Conservation (phyloP, 768 basidiomycete species). For the Gloeophyllum trabeum region DNA sequence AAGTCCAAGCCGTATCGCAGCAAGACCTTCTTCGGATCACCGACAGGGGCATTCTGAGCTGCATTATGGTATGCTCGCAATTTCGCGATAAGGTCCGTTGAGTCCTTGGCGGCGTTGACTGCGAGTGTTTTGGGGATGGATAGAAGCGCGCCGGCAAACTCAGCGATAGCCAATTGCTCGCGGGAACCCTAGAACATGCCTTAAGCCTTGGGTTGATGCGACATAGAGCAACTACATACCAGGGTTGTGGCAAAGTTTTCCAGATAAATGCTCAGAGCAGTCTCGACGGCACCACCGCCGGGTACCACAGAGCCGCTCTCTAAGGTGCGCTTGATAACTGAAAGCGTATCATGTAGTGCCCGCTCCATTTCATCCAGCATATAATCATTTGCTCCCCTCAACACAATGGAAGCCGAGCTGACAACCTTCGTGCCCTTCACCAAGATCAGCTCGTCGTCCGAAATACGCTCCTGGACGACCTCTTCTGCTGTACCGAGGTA, state of each 20-base stretch:
- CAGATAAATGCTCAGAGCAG: slow-evolving; percentile 91
- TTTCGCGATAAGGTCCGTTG: slow-evolving; percentile 94
- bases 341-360: slow-evolving; percentile 87
- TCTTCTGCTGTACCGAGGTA: slow-evolving; percentile 91
- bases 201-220: background rate
- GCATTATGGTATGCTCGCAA: slow-evolving; percentile 94
- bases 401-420: slow-evolving; percentile 82
- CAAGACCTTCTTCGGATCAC: slow-evolving; percentile 85
- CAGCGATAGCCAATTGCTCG: slow-evolving; percentile 98
- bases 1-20: slow-evolving; percentile 93
- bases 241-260: slow-evolving; percentile 98
- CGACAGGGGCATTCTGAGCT: slow-evolving; percentile 83
- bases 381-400: slow-evolving; percentile 97
- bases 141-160: slow-evolving; percentile 87
- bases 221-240: slow-evolving; percentile 35
- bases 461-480: slow-evolving; percentile 92
- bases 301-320: slow-evolving; percentile 96
- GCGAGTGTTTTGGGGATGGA: slow-evolving; percentile 95
- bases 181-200: slow-evolving; percentile 67
- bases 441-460: slow-evolving; percentile 96
- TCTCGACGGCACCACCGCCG: slow-evolving; percentile 95
- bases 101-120: slow-evolving; percentile 97
- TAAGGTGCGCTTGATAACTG: slow-evolving; percentile 91
- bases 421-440: slow-evolving; percentile 98
- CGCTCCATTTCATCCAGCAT: slow-evolving; percentile 99